A percentile compares a stretch with the other conserved stretches of the same genome.
phyloP scores from a whole-genome alignment of 2,329 filamentous ascomycete genomes.

The Penicillium griseofulvum region DNA sequence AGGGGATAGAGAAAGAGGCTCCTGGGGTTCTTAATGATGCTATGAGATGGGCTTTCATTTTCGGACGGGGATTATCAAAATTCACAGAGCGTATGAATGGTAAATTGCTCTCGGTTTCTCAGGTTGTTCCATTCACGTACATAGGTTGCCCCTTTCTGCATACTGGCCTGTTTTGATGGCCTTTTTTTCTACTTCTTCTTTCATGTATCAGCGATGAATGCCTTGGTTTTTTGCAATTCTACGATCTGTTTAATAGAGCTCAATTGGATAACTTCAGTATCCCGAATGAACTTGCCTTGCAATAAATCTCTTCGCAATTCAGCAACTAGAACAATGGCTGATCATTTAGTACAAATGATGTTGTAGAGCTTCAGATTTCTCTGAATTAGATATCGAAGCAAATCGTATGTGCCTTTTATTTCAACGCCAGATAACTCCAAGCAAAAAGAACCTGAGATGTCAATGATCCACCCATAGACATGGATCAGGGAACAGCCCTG shows the following conservation, averaged over 20 bases:
- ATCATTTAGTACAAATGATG: background rate
- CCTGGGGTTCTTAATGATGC: slow-evolving; percentile 17
- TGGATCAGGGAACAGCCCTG: slow-evolving; percentile 17
- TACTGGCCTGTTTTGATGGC: background rate
- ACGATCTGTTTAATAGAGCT: background rate
- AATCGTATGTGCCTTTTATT: background rate
- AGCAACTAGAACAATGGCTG: background rate
- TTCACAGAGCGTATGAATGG: background rate
- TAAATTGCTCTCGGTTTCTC: background rate
- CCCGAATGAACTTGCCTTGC: background rate
- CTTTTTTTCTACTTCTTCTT: background rate
- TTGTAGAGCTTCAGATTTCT: background rate
- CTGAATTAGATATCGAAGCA: background rate
- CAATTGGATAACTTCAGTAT: background rate
- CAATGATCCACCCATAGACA: background rate
- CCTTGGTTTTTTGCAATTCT: background rate
- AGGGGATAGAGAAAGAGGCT: slow-evolving; percentile 47
- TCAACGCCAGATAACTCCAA: background rate
- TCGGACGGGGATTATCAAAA: slow-evolving; percentile 11
- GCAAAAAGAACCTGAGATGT: background rate
- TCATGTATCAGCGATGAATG: background rate
- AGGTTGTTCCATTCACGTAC: slow-evolving; percentile 3
- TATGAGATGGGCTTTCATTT: slow-evolving; percentile 18
- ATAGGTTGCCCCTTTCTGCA: slow-evolving; percentile 4
- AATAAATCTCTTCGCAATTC: background rate